Conservation (phyloP, 1,139 yeast genomes). For the Meyerozyma smithsonii region DNA sequence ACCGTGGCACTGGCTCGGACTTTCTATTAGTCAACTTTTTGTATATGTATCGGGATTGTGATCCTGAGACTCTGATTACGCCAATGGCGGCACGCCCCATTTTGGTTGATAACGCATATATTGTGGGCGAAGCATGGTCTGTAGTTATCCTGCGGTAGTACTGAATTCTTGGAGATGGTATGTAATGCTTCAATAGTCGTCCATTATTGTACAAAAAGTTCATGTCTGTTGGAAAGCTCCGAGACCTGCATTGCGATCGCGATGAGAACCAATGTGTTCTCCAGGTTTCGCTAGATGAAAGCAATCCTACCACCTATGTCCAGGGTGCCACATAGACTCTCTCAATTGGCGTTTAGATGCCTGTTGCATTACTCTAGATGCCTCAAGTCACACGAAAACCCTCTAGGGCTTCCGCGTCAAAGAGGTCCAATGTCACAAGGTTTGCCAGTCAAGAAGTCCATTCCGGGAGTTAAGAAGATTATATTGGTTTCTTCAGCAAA, state of each 20-base stretch:
- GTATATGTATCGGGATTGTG: slow-evolving; percentile 47
- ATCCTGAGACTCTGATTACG: slow-evolving; percentile 78
- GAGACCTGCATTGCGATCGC: neutral
- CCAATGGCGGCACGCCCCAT: slow-evolving; percentile 83
- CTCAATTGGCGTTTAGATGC: neutral
- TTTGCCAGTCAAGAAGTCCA: slow-evolving; percentile 49
- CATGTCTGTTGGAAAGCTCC: neutral
- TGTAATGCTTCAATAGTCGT: neutral
- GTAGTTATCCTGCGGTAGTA: neutral
- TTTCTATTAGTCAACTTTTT: slow-evolving; percentile 40
- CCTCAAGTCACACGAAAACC: slow-evolving; percentile 10
- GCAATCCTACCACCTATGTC: neutral
- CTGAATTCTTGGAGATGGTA: neutral
- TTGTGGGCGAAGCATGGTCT: slow-evolving; percentile 48
- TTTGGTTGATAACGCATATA: slow-evolving; percentile 86
- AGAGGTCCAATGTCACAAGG: slow-evolving; percentile 36
- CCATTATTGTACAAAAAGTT: neutral
- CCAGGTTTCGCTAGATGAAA: neutral
- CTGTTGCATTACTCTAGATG: neutral
- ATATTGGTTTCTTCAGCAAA: slow-evolving; percentile 74
- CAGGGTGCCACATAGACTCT: neutral
- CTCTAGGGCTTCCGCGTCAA: slow-evolving; percentile 9
- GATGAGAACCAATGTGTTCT: neutral
- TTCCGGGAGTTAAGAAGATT: slow-evolving; percentile 59
- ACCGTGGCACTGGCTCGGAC: slow-evolving; percentile 43